A percentile compares a stretch with the other conserved stretches of the same genome.
Conservation (phyloP, 2,329 filamentous ascomycete genomes). For the Colletotrichum endophyticum region DNA sequence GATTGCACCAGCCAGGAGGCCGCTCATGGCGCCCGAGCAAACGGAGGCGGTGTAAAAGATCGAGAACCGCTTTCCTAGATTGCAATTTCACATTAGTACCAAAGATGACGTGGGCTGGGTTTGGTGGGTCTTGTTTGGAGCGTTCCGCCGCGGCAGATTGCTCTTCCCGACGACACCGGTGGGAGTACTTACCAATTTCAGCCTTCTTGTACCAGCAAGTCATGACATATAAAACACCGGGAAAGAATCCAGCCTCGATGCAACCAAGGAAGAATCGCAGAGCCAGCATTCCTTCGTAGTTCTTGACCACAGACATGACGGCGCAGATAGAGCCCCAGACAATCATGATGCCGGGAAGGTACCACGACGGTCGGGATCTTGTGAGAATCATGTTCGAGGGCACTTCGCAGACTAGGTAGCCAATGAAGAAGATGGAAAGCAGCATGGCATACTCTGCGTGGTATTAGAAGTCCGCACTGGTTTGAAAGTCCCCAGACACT, state of each 20-base stretch:
- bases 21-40: slow-evolving; percentile 53
- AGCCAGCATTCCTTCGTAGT: slow-evolving; percentile 48
- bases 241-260: slow-evolving; percentile 43
- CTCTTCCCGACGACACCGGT: background rate
- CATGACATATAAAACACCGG: slow-evolving; percentile 50
- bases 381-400: slow-evolving; percentile 58
- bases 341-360: slow-evolving; percentile 55
- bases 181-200: slow-evolving; percentile 30
- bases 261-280: slow-evolving; percentile 36
- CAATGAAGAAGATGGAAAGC: slow-evolving; percentile 58
- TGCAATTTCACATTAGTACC: background rate
- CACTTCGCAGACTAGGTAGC: slow-evolving; percentile 57
- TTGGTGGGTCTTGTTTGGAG: background rate
- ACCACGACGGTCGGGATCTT: slow-evolving; percentile 50
- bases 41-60: slow-evolving; percentile 58
- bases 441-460: slow-evolving; percentile 48
- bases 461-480: background rate
- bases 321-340: slow-evolving; percentile 54
- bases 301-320: slow-evolving; percentile 51
- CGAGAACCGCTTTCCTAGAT: slow-evolving; percentile 51
- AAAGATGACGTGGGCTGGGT: background rate
- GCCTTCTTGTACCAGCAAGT: slow-evolving; percentile 57
- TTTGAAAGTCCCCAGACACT: background rate
- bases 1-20: slow-evolving; percentile 49
- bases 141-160: background rate